Conservation (phyloP, 257 asterid species). For the Solanum pinnatisectum region DNA sequence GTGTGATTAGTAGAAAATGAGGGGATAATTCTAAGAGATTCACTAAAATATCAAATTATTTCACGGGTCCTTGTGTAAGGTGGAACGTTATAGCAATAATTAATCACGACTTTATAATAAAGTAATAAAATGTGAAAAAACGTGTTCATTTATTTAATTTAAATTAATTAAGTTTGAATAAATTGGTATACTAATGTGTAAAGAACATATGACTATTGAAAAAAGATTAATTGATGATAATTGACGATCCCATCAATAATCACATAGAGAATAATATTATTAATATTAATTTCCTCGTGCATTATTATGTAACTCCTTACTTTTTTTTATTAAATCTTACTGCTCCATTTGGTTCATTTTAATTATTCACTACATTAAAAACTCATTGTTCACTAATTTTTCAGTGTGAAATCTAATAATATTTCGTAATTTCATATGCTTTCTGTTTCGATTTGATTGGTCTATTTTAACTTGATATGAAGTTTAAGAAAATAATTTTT, state of each 20-base stretch:
- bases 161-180: neutral
- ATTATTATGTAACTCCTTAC: no score
- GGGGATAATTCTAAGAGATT: neutral
- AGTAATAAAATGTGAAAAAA: neutral
- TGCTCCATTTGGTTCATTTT: neutral
- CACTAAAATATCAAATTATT: neutral
- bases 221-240: neutral
- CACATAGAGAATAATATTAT: neutral
- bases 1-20: neutral
- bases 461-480: neutral
- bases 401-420: no score
- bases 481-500: neutral
- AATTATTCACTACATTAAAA: no score
- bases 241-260: neutral
- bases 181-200: neutral
- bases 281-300: neutral
- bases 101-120: neutral
- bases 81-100: neutral
- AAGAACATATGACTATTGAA: neutral
- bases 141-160: neutral
- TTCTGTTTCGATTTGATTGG: neutral
- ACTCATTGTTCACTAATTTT: fast-evolving
- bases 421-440: neutral
- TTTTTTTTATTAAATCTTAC: no score
- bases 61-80: neutral